Percentiles rank a stretch among this genome's conserved stretches.
phyloP scores from a whole-genome alignment of 208 protist genomes.

The Angomonas ambiguus region DNA sequence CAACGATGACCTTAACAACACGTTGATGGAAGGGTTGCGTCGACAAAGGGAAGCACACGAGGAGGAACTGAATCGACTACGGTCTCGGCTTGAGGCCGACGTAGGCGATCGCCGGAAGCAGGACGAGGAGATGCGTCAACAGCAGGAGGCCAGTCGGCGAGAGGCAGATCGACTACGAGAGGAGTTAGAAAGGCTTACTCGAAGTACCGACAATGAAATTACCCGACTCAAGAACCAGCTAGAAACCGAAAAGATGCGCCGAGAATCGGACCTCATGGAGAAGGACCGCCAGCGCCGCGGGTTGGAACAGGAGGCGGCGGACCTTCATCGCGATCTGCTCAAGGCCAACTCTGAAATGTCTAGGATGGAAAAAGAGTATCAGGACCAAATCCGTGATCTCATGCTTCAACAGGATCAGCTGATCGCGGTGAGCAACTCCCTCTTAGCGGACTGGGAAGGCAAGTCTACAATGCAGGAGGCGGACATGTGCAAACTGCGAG shows the following conservation, averaged over 20 bases:
- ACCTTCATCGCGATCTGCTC: slow-evolving; percentile 28
- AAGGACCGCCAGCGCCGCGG: slow-evolving; percentile 57
- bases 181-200: slow-evolving; percentile 35
- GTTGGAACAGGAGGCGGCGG: slow-evolving; percentile 42
- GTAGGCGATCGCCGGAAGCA: slow-evolving; percentile 32
- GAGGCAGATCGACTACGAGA: slow-evolving; percentile 33
- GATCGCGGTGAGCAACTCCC: slow-evolving; percentile 36
- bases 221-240: slow-evolving; percentile 35
- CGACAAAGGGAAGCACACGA: slow-evolving; percentile 29
- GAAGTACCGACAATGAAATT: slow-evolving; percentile 33
- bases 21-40: slow-evolving; percentile 25
- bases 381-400: slow-evolving; percentile 56
- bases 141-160: slow-evolving; percentile 41
- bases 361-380: slow-evolving; percentile 46
- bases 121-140: slow-evolving; percentile 28
- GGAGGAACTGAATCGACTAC: slow-evolving; percentile 40
- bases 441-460: slow-evolving; percentile 62
- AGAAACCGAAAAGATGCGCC: slow-evolving; percentile 36
- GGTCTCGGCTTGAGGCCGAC: slow-evolving; percentile 27
- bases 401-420: slow-evolving; percentile 60
- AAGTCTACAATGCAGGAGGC: slow-evolving; percentile 49
- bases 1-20: slow-evolving; percentile 33
- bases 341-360: slow-evolving; percentile 37
- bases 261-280: slow-evolving; percentile 46
- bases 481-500: slow-evolving; percentile 53